Percentiles rank a stretch among this genome's conserved stretches.
Evolutionary conservation across 2,329 filamentous ascomycete species (phyloP).

Genomic region (Fusarium humuli): DNA sequence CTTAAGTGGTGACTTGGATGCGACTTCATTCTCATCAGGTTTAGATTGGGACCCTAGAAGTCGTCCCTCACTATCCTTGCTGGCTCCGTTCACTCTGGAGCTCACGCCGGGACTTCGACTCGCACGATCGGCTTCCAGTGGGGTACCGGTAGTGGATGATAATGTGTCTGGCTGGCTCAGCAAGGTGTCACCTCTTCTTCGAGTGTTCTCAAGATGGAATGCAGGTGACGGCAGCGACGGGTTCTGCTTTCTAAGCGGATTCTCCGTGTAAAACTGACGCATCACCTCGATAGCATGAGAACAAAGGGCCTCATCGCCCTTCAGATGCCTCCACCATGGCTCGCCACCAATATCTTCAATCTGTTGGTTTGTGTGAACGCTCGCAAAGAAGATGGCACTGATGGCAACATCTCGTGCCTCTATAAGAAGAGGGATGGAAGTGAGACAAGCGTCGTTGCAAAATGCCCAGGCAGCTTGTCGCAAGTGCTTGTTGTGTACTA

Average conservation of each 20-base stretch:
- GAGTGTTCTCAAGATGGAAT: conserved; percentile 67
- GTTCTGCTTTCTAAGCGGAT: conserved; percentile 70
- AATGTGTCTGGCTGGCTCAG: conserved; percentile 57
- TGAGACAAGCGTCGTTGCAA: conserved; percentile 89
- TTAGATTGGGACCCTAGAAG: conserved; percentile 53
- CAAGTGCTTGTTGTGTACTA: conserved; percentile 83
- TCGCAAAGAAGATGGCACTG: conserved; percentile 86
- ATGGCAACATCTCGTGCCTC: conserved; percentile 84
- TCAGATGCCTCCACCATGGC: conserved; percentile 88
- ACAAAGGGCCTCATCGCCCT: conserved; percentile 77
- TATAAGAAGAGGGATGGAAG: conserved; percentile 84
- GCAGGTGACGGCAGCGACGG: conserved; percentile 65
- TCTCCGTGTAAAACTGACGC: conserved; percentile 74
- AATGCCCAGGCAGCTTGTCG: conserved; percentile 94
- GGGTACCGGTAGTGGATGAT: conserved; percentile 63
- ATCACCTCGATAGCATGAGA: conserved; percentile 80
- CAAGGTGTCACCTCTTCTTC: conserved; percentile 60
- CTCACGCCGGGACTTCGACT: conserved; percentile 65
- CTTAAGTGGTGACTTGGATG: conserved; percentile 55
- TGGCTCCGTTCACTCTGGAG: conserved; percentile 55
- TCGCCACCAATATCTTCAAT: conserved; percentile 81
- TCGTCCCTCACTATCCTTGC: conserved; percentile 49
- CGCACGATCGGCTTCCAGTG: conserved; percentile 59
- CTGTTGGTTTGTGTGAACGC: conserved; percentile 77
- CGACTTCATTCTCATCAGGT: conserved; percentile 48